These are phyloP conservation scores for Hypoxylon sp. DNA, from an alignment of 2,329 filamentous ascomycete genomes.

Conservation along the genomic window DNA sequence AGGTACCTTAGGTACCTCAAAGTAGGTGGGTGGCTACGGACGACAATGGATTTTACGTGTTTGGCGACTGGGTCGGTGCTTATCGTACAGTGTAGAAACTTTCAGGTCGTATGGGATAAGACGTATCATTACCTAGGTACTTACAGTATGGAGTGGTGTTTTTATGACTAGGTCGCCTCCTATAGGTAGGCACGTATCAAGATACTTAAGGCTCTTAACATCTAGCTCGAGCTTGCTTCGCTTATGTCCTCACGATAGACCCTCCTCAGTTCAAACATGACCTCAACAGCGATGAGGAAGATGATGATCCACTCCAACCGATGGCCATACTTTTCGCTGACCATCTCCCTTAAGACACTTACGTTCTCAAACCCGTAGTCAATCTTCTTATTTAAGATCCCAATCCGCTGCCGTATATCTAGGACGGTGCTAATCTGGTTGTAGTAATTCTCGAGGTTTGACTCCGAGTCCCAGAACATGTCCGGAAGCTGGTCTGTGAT, in stretches of 20 bases:
- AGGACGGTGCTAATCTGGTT: conserved; percentile 91
- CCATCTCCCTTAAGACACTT: conserved; percentile 85
- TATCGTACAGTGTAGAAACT: not conserved
- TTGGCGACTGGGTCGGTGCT: no score
- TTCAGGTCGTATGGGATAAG: not conserved
- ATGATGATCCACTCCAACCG: conserved; percentile 97
- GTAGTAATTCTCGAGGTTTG: conserved; percentile 94
- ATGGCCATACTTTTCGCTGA: conserved; percentile 91
- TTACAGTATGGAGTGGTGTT: conserved; percentile 20
- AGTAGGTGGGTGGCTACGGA: no score
- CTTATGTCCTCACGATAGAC: conserved; percentile 50
- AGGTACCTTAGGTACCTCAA: no score
- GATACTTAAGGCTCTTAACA: not conserved
- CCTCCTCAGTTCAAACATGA: conserved; percentile 81
- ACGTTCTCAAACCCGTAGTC: conserved; percentile 98
- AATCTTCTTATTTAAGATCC: conserved; percentile 95
- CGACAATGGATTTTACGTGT: no score
- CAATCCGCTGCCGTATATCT: conserved; percentile 92
- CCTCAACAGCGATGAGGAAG: conserved; percentile 90
- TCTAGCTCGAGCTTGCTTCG: conserved; percentile 30
- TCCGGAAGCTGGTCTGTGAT: conserved; percentile 95
- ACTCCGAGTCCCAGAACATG: conserved; percentile 97
- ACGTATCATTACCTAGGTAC: not conserved
- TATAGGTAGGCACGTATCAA: not conserved
- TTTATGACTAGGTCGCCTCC: not conserved